Conservation (phyloP, 2,329 filamentous ascomycete genomes). For the Alternaria sp. region DNA sequence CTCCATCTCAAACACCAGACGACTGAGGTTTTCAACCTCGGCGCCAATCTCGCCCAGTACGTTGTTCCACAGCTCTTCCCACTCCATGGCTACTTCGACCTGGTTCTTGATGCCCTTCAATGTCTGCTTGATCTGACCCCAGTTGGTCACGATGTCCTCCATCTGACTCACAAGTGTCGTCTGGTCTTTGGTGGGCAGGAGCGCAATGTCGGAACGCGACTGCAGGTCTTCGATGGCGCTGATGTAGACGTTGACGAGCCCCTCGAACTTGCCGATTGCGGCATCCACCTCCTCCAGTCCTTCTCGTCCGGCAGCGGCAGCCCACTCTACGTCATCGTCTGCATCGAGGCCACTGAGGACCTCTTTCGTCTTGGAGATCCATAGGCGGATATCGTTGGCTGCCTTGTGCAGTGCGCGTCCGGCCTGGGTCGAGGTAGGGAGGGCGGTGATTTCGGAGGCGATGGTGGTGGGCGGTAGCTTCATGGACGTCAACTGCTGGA, state of each 20-base stretch:
- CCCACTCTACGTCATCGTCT: conserved; percentile 98
- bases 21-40: conserved; percentile 81
- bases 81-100: conserved; percentile 97
- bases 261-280: conserved; percentile 84
- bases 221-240: conserved; percentile 93
- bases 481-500: conserved; percentile 89
- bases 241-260: conserved; percentile 90
- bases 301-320: conserved; percentile 83
- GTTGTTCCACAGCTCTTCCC: conserved; percentile 95
- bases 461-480: conserved; percentile 87
- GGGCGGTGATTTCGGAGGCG: conserved; percentile 81
- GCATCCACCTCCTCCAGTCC: conserved; percentile 73
- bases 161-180: conserved; percentile 82
- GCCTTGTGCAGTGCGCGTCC: conserved; percentile 83
- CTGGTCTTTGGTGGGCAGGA: conserved; percentile 75
- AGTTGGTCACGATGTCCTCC: conserved; percentile 84
- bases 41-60: conserved; percentile 92
- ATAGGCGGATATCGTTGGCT: conserved; percentile 89
- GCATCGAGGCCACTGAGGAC: conserved; percentile 89
- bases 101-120: conserved; percentile 84
- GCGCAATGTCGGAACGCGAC: conserved; percentile 75
- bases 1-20: conserved; percentile 96
- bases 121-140: conserved; percentile 80
- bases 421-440: conserved; percentile 84
- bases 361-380: conserved; percentile 91